phyloP scores from a whole-genome alignment of 768 basidiomycete species.

The Chalciporus pseudorubinellus region DNA sequence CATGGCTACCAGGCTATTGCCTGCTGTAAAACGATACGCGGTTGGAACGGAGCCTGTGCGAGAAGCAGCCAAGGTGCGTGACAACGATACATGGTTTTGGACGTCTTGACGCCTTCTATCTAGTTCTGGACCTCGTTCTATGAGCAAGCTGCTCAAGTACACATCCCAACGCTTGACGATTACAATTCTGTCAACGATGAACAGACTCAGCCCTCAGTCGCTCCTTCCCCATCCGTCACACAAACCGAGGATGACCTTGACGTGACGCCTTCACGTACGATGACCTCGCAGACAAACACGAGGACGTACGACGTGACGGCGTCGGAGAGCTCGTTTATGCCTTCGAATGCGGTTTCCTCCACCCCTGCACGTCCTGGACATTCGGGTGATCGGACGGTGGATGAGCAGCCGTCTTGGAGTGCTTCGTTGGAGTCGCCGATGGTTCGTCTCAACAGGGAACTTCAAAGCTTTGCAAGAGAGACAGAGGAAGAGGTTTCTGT shows the following conservation, averaged over 20 bases:
- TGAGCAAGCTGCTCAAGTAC: slow-evolving; percentile 87
- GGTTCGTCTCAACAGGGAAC: slow-evolving; percentile 59
- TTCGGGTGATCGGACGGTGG: slow-evolving; percentile 38
- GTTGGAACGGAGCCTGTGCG: slow-evolving; percentile 83
- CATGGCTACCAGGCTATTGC: slow-evolving; percentile 76
- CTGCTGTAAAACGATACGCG: slow-evolving; percentile 87
- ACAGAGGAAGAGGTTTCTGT: slow-evolving; percentile 37
- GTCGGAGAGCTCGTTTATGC: slow-evolving; percentile 73
- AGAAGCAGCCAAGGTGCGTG: slow-evolving; percentile 82
- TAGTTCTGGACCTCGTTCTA: slow-evolving; percentile 98
- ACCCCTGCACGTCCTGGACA: slow-evolving; percentile 57
- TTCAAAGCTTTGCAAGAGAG: slow-evolving; percentile 48
- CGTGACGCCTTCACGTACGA: slow-evolving; percentile 12
- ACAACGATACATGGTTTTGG: neutral
- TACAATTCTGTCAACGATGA: slow-evolving; percentile 56
- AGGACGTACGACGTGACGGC: slow-evolving; percentile 40
- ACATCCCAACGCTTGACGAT: slow-evolving; percentile 73
- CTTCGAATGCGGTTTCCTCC: slow-evolving; percentile 70
- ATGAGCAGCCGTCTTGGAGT: slow-evolving; percentile 66
- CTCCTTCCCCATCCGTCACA: slow-evolving; percentile 17
- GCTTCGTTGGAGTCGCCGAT: slow-evolving; percentile 73
- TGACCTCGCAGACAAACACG: slow-evolving; percentile 3
- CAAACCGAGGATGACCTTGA: slow-evolving; percentile 9
- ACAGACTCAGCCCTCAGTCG: slow-evolving; percentile 35
- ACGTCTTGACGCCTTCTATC: neutral